Evolutionary conservation across 371 early-diverging fungal genomes (phyloP).

Genomic region (Saksenaea vasiformis): DNA sequence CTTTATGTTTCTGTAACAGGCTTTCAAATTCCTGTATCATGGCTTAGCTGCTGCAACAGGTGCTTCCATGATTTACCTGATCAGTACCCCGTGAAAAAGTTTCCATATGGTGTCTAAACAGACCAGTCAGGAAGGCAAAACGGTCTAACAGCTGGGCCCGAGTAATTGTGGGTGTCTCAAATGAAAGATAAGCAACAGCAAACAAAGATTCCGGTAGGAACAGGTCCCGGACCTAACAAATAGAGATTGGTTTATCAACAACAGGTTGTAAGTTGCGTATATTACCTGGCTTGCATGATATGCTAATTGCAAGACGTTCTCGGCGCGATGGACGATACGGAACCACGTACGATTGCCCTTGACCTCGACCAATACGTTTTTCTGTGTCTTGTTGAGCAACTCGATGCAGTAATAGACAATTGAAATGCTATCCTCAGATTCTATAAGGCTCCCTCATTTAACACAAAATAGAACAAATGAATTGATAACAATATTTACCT

Average conservation of each 20-base stretch:
- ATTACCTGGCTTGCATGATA: conserved; percentile 38
- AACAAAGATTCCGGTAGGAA: conserved; percentile 30
- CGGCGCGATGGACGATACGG: conserved; percentile 19
- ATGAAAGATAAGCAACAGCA: conserved; percentile 28
- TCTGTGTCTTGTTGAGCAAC: conserved; percentile 23
- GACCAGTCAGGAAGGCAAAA: conserved; percentile 26
- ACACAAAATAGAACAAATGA: neutral
- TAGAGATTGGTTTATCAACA: neutral
- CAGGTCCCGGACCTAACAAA: conserved; percentile 25
- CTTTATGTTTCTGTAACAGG: conserved; percentile 35
- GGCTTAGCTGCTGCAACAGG: neutral
- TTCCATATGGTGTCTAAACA: conserved; percentile 23
- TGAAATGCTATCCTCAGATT: conserved; percentile 23
- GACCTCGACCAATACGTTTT: conserved; percentile 25
- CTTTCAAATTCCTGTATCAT: neutral
- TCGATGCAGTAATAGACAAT: conserved; percentile 31
- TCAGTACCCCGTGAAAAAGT: conserved; percentile 17
- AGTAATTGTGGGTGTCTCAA: conserved; percentile 7
- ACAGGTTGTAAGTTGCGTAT: neutral
- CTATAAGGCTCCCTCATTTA: conserved; percentile 6
- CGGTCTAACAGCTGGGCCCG: conserved; percentile 15
- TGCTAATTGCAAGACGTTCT: conserved; percentile 26
- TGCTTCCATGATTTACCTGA: conserved; percentile 5
- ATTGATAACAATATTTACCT: conserved; percentile 14
- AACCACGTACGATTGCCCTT: conserved; percentile 15